phyloP scores from a whole-genome alignment of 441 rosid species.

The Biscutella laevigata region DNA sequence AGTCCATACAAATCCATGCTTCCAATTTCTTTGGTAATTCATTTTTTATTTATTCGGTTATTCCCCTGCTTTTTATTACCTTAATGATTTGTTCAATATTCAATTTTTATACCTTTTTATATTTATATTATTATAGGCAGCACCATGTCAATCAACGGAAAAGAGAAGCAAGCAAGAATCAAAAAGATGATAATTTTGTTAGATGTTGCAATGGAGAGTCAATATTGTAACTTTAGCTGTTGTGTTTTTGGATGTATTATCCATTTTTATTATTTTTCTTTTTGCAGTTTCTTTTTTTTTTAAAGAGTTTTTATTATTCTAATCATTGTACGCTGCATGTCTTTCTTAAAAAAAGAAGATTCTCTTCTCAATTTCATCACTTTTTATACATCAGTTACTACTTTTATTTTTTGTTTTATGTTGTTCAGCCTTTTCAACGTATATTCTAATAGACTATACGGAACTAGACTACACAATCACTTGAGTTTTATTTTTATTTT shows the following conservation, averaged over 20 bases:
- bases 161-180: constrained; percentile 19
- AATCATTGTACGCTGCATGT: constrained; percentile 50
- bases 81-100: too few relatives aligned
- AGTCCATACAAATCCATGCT: constrained; percentile 11
- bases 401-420: constrained; percentile 9
- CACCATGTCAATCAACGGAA: constrained; percentile 26
- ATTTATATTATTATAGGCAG: constrained; percentile 30
- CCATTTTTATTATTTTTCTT: constrained; percentile 20
- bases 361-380: constrained; percentile 33
- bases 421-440: constrained; percentile 21
- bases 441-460: constrained; percentile 12
- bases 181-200: constrained; percentile 36
- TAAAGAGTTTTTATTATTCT: constrained; percentile 28
- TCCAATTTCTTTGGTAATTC: constrained; percentile 34
- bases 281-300: constrained; percentile 24
- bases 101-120: too few relatives aligned
- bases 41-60: too few relatives aligned
- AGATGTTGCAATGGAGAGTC: constrained; percentile 31
- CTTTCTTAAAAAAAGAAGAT: constrained; percentile 71
- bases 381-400: constrained; percentile 31
- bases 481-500: too few relatives aligned
- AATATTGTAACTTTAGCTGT: constrained; percentile 30
- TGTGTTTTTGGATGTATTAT: constrained; percentile 31
- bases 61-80: too few relatives aligned
- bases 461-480: too few relatives aligned